Conservation (phyloP, 2,329 filamentous ascomycete genomes). For the Zelopaecilomyces penicillatus region DNA sequence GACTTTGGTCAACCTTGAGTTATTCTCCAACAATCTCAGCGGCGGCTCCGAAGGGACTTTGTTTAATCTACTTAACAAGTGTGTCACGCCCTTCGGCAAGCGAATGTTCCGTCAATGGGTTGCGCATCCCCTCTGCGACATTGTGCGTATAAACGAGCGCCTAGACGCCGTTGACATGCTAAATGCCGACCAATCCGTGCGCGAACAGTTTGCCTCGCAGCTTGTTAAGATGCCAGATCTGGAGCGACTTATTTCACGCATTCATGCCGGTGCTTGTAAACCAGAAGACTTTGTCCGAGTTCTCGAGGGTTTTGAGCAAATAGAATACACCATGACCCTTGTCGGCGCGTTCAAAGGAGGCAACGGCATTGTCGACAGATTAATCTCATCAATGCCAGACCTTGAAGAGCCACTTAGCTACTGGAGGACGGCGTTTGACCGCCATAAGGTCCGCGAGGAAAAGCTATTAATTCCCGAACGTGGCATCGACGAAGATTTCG, state of each 20-base stretch:
- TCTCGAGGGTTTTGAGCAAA: slow-evolving; percentile 93
- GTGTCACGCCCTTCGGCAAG: slow-evolving; percentile 94
- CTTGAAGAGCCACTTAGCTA: slow-evolving; percentile 64
- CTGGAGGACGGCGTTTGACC: slow-evolving; percentile 91
- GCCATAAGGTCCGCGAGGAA: slow-evolving; percentile 65
- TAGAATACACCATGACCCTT: slow-evolving; percentile 85
- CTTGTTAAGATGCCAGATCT: slow-evolving; percentile 89
- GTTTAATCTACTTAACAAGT: slow-evolving; percentile 84
- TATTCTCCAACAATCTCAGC: slow-evolving; percentile 89
- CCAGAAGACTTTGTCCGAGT: slow-evolving; percentile 90
- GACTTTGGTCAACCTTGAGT: slow-evolving; percentile 93
- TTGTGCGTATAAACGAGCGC: slow-evolving; percentile 81
- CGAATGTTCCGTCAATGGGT: slow-evolving; percentile 95
- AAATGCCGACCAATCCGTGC: slow-evolving; percentile 71
- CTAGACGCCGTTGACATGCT: slow-evolving; percentile 90
- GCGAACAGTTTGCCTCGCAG: slow-evolving; percentile 81
- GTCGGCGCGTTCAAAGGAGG: slow-evolving; percentile 66
- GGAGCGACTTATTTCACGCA: slow-evolving; percentile 85
- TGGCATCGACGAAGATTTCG: slow-evolving; percentile 88
- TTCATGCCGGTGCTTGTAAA: slow-evolving; percentile 86
- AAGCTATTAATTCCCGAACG: slow-evolving; percentile 77
- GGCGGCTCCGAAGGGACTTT: slow-evolving; percentile 78
- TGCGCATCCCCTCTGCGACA: slow-evolving; percentile 86
- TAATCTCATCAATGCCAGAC: slow-evolving; percentile 80
- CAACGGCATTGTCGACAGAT: slow-evolving; percentile 73